Base-by-base conservation (phyloP, 208 protist genomes). In the Sergeia podlipaevii region DNA sequence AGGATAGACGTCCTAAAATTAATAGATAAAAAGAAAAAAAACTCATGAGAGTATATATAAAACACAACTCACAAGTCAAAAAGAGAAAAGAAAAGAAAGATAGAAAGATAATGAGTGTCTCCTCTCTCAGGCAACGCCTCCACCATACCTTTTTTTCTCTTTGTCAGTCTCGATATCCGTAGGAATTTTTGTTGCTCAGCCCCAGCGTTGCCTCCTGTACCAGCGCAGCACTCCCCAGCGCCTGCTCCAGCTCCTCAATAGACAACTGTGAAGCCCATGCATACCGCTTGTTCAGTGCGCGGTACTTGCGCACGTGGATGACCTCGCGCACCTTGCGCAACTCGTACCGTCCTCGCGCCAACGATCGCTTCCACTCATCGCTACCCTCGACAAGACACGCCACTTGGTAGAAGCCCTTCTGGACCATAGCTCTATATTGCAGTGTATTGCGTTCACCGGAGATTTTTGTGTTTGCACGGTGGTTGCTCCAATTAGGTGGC, bases 271-370 rank as follows among this genome's bases (percentile, higher is more conserved):
- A 74, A 10, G 72, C 37, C 84, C 79, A 87, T 5, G 57, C 44
- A 32, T 91, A 87, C 0, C 77, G 73, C 43, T 91, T 91, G 27
- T 75, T 21, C 49, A 91, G 72, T 3, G 75, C 77, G 18, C 84
- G 79, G 34, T 79, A 91, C 51, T 83, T 85, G 46, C 66, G 66
- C 13, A 91, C 60, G 45, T 61, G 46, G 39, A 87, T 43, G 10
- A 83, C 44, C 29, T 78, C 65, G 17, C 88, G 61, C 15, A 88
- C 44, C 10, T 74, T 47, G 4, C 74, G 71, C 42, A 85, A 51
- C 30, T 79, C 56, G 29, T 69, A 74, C 11, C 84, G 76, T 2
- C 84, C 84, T 18, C 69, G 63, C 1, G 84, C 84, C 17, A 91
- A 68, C 23, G 74, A 65, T 26, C 66, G 74, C 47, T 75, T 76